These are phyloP conservation scores for Aureobasidium vineae DNA, from an alignment of 2,329 filamentous ascomycete genomes.

Conservation along the genomic window DNA sequence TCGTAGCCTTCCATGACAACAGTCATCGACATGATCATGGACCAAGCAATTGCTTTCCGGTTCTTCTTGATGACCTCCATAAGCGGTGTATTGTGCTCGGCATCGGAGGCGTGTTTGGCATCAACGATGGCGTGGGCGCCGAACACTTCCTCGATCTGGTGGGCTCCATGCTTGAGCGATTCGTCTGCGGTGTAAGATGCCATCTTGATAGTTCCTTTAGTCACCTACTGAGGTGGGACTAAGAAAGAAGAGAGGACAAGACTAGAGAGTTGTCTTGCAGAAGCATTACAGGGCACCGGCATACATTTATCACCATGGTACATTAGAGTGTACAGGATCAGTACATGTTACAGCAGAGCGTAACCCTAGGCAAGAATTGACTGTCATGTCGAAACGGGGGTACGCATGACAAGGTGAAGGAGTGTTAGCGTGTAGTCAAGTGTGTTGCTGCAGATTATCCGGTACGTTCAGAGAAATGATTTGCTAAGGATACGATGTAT, in stretches of 20 bases:
- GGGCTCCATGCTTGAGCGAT: constrained; percentile 23
- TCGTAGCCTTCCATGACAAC: constrained; percentile 64
- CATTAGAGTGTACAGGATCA: neutral
- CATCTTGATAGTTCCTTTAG: neutral
- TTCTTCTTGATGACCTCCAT: constrained; percentile 32
- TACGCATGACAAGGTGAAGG: constrained; percentile 10
- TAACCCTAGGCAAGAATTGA: neutral
- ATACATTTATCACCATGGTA: constrained; percentile 16
- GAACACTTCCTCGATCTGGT: constrained; percentile 23
- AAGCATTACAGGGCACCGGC: neutral
- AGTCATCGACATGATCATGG: constrained; percentile 58
- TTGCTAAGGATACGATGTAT: neutral
- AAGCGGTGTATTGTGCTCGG: constrained; percentile 11
- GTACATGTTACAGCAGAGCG: neutral
- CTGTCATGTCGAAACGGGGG: neutral
- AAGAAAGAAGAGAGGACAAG: too few relatives aligned
- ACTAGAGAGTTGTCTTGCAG: neutral
- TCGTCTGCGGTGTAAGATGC: constrained; percentile 22
- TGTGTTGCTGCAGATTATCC: neutral
- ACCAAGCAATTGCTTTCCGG: constrained; percentile 53
- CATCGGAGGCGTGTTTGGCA: constrained; percentile 21
- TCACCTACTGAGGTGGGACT: neutral
- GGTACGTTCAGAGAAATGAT: constrained; percentile 12
- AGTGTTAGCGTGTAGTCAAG: neutral
- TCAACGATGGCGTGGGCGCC: constrained; percentile 18